Evolutionary conservation across 2,329 filamentous ascomycete genomes (phyloP), one percentile per base, ranked within the genome.

Genomic region (Phaeomoniella chlamydospora): DNA sequence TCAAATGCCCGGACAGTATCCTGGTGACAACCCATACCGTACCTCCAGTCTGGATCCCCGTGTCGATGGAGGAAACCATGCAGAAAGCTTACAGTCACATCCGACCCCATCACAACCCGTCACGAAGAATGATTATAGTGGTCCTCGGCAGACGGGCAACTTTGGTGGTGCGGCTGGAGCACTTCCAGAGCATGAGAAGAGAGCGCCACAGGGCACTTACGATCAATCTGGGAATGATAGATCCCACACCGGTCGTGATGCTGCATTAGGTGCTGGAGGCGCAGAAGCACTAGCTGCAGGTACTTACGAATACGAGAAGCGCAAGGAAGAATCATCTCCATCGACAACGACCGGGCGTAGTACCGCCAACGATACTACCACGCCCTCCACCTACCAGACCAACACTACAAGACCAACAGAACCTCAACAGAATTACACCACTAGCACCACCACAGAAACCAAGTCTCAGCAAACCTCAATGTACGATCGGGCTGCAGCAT

Each of bases 271-370:
- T 22, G 39, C 30, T 11, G 36, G 37, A 4, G 39, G 37, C 10
- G 41, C 39, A 17, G 42, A 37, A 6, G 34, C 36, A 13, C 39
- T 40, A 19, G 43, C 43, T 10, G 34, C 38, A 29, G 43, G 41
- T 18, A 29, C 39, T 12, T 40, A 47, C 30, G 40, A 44, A 26
- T 31, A 41, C 17, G 40, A 36, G 22, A 36, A 41, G 18, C 37
- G 39, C 10, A 33, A 41, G 26, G 36, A 32, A n/a, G n/a, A n/a
- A n/a, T n/a, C n/a, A n/a, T n/a, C n/a, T n/a, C n/a, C n/a, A n/a
- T n/a, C n/a, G n/a, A n/a, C n/a, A n/a, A n/a, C n/a, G n/a, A n/a
- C n/a, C n/a, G n/a, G n/a, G n/a, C n/a, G n/a, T n/a, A n/a, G n/a
- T n/a, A n/a, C n/a, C n/a, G n/a, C n/a, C n/a, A n/a, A n/a, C n/a